Conservation (phyloP, 768 basidiomycete genomes). For the Amanita phalloides region DNA sequence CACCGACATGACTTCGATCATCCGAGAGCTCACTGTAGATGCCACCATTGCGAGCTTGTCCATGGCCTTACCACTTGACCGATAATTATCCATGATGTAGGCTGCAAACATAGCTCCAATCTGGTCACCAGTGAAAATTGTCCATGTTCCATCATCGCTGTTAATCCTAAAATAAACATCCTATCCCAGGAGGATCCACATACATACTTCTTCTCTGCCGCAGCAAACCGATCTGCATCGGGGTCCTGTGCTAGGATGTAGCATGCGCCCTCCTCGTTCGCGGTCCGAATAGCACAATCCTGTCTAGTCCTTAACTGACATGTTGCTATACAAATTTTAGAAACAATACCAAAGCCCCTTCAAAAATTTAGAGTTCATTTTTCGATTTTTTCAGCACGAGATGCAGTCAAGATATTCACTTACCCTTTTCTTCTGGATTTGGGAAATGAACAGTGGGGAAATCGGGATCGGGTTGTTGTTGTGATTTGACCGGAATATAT, state of each 20-base stretch:
- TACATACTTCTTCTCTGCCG: conserved; percentile 55
- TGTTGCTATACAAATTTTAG: not conserved
- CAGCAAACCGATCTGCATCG: conserved; percentile 75
- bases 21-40: conserved; percentile 85
- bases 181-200: conserved; percentile 1
- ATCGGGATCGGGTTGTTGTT: conserved; percentile 69
- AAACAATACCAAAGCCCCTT: conserved; percentile 37
- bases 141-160: conserved; percentile 44
- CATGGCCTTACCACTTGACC: conserved; percentile 28
- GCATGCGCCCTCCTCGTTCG: conserved; percentile 35
- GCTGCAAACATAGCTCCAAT: conserved; percentile 47
- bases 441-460: conserved; percentile 82
- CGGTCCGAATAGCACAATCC: conserved; percentile 64
- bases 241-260: conserved; percentile 88
- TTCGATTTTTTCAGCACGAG: not conserved
- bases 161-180: conserved; percentile 8
- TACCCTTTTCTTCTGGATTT: conserved; percentile 87
- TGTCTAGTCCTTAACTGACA: conserved; percentile 15
- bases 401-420: conserved; percentile 15
- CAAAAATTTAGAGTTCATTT: not conserved
- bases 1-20: conserved; percentile 70
- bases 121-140: conserved; percentile 76
- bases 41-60: conserved; percentile 76
- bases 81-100: conserved; percentile 30
- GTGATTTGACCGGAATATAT: conserved; percentile 52